Evolutionary conservation across 2,329 filamentous ascomycete species (phyloP), one percentile per base, ranked within the genome.

Genomic region (Penicillium sclerotiorum): DNA sequence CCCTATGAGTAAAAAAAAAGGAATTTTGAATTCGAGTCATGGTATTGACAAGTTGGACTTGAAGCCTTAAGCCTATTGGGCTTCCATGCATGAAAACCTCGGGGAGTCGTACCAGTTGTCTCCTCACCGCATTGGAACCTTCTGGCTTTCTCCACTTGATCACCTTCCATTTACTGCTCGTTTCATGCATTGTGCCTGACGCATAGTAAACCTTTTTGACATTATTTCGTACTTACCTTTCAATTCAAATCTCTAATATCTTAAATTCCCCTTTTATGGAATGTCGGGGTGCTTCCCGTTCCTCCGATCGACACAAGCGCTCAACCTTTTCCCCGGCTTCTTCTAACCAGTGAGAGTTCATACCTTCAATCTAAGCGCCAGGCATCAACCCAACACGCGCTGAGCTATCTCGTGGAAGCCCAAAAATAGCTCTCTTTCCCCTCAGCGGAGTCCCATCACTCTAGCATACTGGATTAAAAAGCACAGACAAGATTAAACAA

Each of bases 61-160:
- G n/a, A n/a, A n/a, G n/a, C n/a, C n/a, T n/a, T n/a, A n/a, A n/a
- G n/a, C n/a, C n/a, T n/a, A n/a, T n/a, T n/a, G n/a, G n/a, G n/a
- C n/a, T 63, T 64, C 61, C 60, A 65, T 62, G 64, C 63, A 66
- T 59, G 47, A n/a, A n/a, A n/a, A n/a, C n/a, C n/a, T n/a, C n/a
- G n/a, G n/a, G n/a, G n/a, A n/a, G n/a, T n/a, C n/a, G n/a, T n/a
- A n/a, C n/a, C n/a, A n/a, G n/a, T n/a, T n/a, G 45, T 21, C 51
- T 32, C 41, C 51, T 56, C 55, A 54, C 55, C 57, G 57, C 47
- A 53, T 58, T 50, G 47, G 30, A 32, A 33, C 37, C 23, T 39
- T 35, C 27, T 47, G 27, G 23, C n/a, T 47, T 21, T 37, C 36
- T 18, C 28, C 45, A 12, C 25, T 37, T 22, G 13, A 9, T 35